phyloP scores from a whole-genome alignment of 768 basidiomycete species.

The Termitomyces sp. region DNA sequence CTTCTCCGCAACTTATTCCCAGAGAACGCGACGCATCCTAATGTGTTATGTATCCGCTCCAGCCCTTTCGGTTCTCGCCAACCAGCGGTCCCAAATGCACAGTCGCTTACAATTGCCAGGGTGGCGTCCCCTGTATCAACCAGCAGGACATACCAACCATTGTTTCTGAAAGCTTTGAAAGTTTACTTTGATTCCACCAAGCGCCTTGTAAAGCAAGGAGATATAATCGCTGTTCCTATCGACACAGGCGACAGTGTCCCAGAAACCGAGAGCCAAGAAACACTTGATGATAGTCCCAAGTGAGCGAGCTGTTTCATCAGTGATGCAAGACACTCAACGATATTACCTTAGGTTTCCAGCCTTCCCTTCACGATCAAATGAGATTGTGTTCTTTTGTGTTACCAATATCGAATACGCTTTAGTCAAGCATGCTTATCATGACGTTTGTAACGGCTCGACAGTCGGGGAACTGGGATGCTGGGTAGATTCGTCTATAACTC shows the following conservation, averaged over 20 bases:
- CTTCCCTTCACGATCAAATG: constrained; percentile 26
- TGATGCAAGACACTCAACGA: not conserved
- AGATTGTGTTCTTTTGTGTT: constrained; percentile 71
- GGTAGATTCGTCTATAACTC: constrained; percentile 69
- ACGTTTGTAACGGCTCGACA: constrained; percentile 49
- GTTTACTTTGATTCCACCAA: constrained; percentile 49
- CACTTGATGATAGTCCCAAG: constrained; percentile 17
- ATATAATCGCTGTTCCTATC: constrained; percentile 63
- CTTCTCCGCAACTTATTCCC: constrained; percentile 49
- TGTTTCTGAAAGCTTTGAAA: constrained; percentile 59
- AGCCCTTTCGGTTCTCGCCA: constrained; percentile 57
- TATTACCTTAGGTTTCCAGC: not conserved
- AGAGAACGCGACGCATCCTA: constrained; percentile 17
- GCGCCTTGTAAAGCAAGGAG: constrained; percentile 65
- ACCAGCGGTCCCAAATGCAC: constrained; percentile 64
- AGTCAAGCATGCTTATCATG: constrained; percentile 29
- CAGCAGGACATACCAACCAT: constrained; percentile 55
- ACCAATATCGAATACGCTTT: constrained; percentile 70
- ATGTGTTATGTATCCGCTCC: constrained; percentile 33
- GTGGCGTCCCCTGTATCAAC: constrained; percentile 71
- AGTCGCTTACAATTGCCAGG: constrained; percentile 69
- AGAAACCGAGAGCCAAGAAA: constrained; percentile 17
- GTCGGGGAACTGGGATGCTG: constrained; percentile 80
- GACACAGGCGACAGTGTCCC: constrained; percentile 39
- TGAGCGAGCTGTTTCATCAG: constrained; percentile 10